These are phyloP conservation scores for Pythium dissotocum DNA, from an alignment of 352 stramenopile genomes.

Conservation along the genomic window DNA sequence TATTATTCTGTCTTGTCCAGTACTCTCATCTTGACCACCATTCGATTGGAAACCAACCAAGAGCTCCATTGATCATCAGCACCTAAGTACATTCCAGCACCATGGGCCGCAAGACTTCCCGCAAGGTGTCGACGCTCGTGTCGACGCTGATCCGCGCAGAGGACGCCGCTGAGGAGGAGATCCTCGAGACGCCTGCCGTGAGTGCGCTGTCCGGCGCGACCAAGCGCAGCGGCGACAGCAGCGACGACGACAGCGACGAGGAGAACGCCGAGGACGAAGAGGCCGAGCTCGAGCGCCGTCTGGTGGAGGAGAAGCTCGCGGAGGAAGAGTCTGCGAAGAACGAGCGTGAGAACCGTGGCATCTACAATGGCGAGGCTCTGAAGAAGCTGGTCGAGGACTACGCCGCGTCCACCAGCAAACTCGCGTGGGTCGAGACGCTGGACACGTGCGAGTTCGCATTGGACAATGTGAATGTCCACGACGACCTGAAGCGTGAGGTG, in stretches of 20 bases:
- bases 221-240: conserved; percentile 29
- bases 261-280: conserved; percentile 56
- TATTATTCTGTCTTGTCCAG: conserved; percentile 31
- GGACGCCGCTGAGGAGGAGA: conserved; percentile 76
- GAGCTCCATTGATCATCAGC: neutral
- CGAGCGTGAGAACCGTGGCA: conserved; percentile 46
- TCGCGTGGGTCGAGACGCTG: conserved; percentile 80
- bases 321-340: conserved; percentile 42
- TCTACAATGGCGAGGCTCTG: conserved; percentile 80
- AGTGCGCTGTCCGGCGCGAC: conserved; percentile 40
- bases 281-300: conserved; percentile 67
- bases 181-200: conserved; percentile 80
- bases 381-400: conserved; percentile 60
- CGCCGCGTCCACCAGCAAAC: conserved; percentile 29
- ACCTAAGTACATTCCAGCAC: neutral
- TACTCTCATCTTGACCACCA: conserved; percentile 8
- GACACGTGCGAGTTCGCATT: conserved; percentile 63
- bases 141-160: conserved; percentile 70
- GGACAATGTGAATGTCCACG: conserved; percentile 78
- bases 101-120: conserved; percentile 29
- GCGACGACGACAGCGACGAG: conserved; percentile 46
- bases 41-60: conserved; percentile 22
- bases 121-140: conserved; percentile 34
- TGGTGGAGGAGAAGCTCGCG: conserved; percentile 69
- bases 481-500: conserved; percentile 91